Percentiles rank a stretch among this genome's conserved stretches.
These are phyloP conservation scores for Alternaria ethzedia DNA, from an alignment of 2,329 filamentous ascomycete genomes.

Conservation along the genomic window DNA sequence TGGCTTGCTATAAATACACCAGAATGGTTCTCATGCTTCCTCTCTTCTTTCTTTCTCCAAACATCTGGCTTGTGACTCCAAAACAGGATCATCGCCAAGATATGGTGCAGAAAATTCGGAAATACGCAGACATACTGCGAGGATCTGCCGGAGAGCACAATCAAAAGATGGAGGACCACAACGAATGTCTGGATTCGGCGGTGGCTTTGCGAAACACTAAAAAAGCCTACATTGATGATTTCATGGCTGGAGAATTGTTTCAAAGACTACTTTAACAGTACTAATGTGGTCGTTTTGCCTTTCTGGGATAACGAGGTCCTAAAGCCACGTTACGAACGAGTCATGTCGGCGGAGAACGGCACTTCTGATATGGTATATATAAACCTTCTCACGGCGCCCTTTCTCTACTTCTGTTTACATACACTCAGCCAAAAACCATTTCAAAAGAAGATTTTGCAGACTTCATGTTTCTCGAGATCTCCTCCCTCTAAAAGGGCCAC, in stretches of 20 bases:
- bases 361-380: too few relatives aligned
- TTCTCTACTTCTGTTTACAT: too few relatives aligned
- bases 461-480: too few relatives aligned
- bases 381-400: too few relatives aligned
- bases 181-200: not conserved
- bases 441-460: too few relatives aligned
- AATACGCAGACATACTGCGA: not conserved
- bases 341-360: too few relatives aligned
- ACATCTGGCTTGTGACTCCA: not conserved
- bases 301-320: fast-evolving
- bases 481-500: too few relatives aligned
- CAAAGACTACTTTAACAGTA: not conserved
- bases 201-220: not conserved
- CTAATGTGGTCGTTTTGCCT: not conserved
- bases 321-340: too few relatives aligned
- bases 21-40: not conserved
- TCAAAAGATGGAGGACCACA: not conserved
- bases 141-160: not conserved
- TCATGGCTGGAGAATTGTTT: not conserved
- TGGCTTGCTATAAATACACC: not conserved
- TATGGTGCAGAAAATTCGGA: not conserved
- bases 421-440: too few relatives aligned
- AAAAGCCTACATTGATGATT: not conserved
- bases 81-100: fast-evolving
- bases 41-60: not conserved